A percentile compares a stretch with the other conserved stretches of the same genome.
Evolutionary conservation across 1,139 yeast genomes (phyloP).

Genomic region (Hyphopichia fennica): DNA sequence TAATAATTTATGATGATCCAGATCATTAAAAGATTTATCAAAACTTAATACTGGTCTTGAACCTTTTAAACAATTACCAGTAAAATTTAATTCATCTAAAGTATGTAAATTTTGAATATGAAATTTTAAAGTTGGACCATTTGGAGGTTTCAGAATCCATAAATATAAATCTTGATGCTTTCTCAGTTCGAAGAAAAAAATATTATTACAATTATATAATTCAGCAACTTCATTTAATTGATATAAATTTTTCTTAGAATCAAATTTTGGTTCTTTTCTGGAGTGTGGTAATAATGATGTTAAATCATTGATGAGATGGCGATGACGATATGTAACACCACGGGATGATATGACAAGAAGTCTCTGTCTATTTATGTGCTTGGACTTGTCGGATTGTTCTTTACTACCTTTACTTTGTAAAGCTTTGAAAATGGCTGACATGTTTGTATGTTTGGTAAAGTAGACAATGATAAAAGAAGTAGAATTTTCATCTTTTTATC

Average conservation of each 20-base stretch:
- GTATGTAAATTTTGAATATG: conserved; percentile 95
- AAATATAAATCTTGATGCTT: conserved; percentile 93
- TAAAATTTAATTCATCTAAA: conserved; percentile 91
- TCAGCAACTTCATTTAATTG: conserved; percentile 96
- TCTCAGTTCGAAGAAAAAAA: conserved; percentile 92
- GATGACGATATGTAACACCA: conserved; percentile 92
- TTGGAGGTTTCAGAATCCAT: conserved; percentile 96
- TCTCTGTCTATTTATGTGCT: conserved; percentile 73
- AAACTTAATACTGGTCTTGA: conserved; percentile 94
- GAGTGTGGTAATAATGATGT: conserved; percentile 86
- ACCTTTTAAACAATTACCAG: conserved; percentile 94
- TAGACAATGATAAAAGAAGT: neutral
- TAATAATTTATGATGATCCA: conserved; percentile 68
- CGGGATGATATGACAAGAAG: conserved; percentile 88
- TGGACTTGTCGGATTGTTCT: conserved; percentile 47
- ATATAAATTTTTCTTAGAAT: conserved; percentile 83
- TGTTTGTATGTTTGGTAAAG: conserved; percentile 12
- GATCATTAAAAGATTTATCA: conserved; percentile 64
- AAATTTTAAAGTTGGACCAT: conserved; percentile 95
- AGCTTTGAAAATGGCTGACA: conserved; percentile 72
- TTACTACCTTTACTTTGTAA: conserved; percentile 52
- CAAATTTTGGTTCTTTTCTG: conserved; percentile 94
- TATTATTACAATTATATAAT: conserved; percentile 93
- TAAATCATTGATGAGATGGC: conserved; percentile 87
- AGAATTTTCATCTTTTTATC: neutral